phyloP scores from a whole-genome alignment of 352 stramenopile genomes.

The Pythium rishiriense region DNA sequence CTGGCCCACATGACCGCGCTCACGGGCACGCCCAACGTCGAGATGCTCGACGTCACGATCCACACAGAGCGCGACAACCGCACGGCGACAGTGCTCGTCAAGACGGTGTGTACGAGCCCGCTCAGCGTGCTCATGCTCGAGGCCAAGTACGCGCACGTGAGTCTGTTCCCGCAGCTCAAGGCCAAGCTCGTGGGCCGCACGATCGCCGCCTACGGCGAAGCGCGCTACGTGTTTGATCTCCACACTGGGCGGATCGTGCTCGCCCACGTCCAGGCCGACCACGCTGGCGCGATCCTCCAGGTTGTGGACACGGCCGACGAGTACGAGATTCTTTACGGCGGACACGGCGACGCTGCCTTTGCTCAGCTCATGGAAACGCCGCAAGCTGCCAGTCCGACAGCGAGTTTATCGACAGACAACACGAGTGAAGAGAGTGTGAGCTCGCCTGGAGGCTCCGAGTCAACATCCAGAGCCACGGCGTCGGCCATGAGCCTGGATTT shows the following conservation, averaged over 20 bases:
- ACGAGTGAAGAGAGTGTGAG: neutral
- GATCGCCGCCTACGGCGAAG: conserved; percentile 3
- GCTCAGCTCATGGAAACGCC: conserved; percentile 1
- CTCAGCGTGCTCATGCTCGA: conserved; percentile 11
- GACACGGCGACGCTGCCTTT: neutral
- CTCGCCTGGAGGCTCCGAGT: neutral
- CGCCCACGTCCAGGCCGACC: conserved; percentile 10
- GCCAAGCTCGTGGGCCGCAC: conserved; percentile 13
- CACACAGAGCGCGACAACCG: neutral
- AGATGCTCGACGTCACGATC: conserved; percentile 8
- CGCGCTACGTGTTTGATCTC: conserved; percentile 8
- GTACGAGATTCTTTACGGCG: conserved; percentile 5
- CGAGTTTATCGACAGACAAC: no score
- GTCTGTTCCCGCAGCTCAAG: conserved; percentile 2
- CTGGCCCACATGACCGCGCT: conserved; percentile 10
- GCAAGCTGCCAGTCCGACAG: no score
- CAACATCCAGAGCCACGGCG: neutral
- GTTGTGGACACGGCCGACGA: conserved; percentile 11
- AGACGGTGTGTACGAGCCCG: conserved; percentile 8
- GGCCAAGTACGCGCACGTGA: conserved; percentile 9
- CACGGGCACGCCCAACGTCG: conserved; percentile 8
- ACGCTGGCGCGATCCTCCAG: conserved; percentile 10
- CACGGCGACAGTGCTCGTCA: neutral
- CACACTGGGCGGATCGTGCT: neutral
- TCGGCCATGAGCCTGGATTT: conserved; percentile 5